Evolutionary conservation across 441 rosid species (phyloP).

Genomic region (Flueggea neowawraea): DNA sequence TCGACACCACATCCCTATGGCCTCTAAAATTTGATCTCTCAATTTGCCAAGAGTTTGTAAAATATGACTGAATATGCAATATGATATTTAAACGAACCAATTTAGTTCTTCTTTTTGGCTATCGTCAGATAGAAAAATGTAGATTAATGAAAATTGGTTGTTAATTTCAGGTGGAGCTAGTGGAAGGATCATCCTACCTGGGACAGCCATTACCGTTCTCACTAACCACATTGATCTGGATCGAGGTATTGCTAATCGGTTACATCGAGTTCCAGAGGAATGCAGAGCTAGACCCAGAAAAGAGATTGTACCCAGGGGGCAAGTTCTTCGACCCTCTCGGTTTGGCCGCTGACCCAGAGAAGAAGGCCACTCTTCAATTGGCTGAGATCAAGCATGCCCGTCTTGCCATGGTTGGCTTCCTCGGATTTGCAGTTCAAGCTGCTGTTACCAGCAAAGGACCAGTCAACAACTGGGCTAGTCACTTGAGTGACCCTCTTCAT

Average conservation of each 20-base stretch:
- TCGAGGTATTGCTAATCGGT: constrained; percentile 77
- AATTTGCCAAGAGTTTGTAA: no score
- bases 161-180: constrained; percentile 65
- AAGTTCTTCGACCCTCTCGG: constrained; percentile 82
- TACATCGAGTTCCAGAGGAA: constrained; percentile 98
- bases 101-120: no score
- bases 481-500: constrained; percentile 92
- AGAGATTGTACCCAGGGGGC: constrained; percentile 85
- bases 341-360: constrained; percentile 81
- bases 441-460: constrained; percentile 47
- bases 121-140: neutral
- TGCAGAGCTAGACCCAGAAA: constrained; percentile 89
- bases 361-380: constrained; percentile 76
- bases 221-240: constrained; percentile 79
- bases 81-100: no score
- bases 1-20: no score
- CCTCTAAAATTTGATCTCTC: no score
- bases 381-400: constrained; percentile 99
- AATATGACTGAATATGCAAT: no score
- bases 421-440: constrained; percentile 89
- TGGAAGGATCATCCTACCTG: constrained; percentile 87
- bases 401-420: constrained; percentile 91
- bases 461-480: constrained; percentile 79
- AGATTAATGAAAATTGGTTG: neutral
- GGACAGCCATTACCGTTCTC: constrained; percentile 92